Evolutionary conservation across 768 basidiomycete genomes (phyloP).

Genomic region (Leccinellum rugosiceps): DNA sequence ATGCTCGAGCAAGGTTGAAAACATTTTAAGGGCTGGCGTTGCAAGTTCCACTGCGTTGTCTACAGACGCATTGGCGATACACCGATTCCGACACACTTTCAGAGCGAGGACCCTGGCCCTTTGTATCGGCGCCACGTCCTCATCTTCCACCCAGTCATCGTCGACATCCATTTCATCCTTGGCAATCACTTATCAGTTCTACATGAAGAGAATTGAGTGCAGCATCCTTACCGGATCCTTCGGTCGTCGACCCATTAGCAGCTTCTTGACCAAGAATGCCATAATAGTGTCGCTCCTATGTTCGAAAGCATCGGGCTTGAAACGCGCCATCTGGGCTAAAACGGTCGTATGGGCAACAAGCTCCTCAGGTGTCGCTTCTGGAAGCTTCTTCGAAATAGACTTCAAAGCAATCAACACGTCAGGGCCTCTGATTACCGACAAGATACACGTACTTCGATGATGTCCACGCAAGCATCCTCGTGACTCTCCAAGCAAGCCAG

Average conservation of each 20-base stretch:
- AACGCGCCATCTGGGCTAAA: conserved; percentile 69
- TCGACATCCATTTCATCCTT: conserved; percentile 58
- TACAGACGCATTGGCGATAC: conserved; percentile 60
- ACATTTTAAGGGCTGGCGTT: conserved; percentile 72
- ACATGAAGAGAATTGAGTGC: neutral
- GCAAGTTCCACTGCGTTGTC: conserved; percentile 64
- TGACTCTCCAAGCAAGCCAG: conserved; percentile 58
- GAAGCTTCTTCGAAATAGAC: conserved; percentile 56
- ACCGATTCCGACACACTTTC: conserved; percentile 80
- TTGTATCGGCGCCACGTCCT: conserved; percentile 53
- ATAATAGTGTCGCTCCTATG: conserved; percentile 72
- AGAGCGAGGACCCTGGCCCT: conserved; percentile 71
- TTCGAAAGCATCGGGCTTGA: conserved; percentile 74
- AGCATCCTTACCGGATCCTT: conserved; percentile 42
- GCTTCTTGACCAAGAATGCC: conserved; percentile 62
- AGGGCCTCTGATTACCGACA: neutral
- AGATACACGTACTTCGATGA: conserved; percentile 59
- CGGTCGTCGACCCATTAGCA: conserved; percentile 58
- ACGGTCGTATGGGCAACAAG: conserved; percentile 69
- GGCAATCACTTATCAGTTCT: neutral
- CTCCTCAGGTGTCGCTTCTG: conserved; percentile 42
- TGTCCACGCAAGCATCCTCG: conserved; percentile 45
- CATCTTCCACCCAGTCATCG: conserved; percentile 78
- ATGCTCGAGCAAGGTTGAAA: conserved; percentile 65
- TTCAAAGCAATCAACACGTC: conserved; percentile 26